A percentile compares a stretch with the other conserved stretches of the same genome.
phyloP scores from a whole-genome alignment of 805 yeast genomes.

The Geotrichum ghanense region DNA sequence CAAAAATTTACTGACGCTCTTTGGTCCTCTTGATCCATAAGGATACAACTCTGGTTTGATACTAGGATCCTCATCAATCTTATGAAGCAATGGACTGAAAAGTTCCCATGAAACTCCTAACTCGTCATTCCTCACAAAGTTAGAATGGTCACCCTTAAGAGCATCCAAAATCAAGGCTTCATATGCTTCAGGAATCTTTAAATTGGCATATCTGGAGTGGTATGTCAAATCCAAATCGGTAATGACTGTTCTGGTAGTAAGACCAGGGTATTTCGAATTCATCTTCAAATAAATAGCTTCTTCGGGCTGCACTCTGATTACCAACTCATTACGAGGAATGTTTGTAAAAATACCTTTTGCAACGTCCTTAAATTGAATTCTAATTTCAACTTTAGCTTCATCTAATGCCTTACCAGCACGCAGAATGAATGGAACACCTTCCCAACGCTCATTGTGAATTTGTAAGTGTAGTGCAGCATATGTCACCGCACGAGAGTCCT shows the following conservation, averaged over 20 bases:
- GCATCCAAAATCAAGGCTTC: conserved; percentile 92
- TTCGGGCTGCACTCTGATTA: conserved; percentile 86
- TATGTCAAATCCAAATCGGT: conserved; percentile 90
- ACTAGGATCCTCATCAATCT: conserved; percentile 56
- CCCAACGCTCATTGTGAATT: conserved; percentile 93
- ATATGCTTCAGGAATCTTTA: conserved; percentile 96
- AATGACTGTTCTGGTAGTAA: conserved; percentile 66
- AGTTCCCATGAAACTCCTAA: conserved; percentile 86
- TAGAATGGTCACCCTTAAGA: conserved; percentile 84
- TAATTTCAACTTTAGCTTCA: conserved; percentile 87
- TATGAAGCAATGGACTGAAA: conserved; percentile 81
- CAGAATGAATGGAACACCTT: conserved; percentile 90
- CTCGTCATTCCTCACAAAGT: conserved; percentile 97
- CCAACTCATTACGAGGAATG: conserved; percentile 85
- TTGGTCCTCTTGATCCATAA: conserved; percentile 90
- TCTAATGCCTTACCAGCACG: conserved; percentile 98
- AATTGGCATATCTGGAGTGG: conserved; percentile 65
- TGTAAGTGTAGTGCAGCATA: conserved; percentile 75
- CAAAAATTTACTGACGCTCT: conserved; percentile 48
- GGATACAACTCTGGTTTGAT: conserved; percentile 54
- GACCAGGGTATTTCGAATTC: conserved; percentile 90
- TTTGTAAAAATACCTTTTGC: conserved; percentile 71
- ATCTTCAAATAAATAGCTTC: conserved; percentile 90
- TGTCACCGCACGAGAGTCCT: conserved; percentile 78
- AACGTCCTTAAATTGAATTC: conserved; percentile 83